Conservation (phyloP, 306 rosid species). For the Quercus wislizeni region DNA sequence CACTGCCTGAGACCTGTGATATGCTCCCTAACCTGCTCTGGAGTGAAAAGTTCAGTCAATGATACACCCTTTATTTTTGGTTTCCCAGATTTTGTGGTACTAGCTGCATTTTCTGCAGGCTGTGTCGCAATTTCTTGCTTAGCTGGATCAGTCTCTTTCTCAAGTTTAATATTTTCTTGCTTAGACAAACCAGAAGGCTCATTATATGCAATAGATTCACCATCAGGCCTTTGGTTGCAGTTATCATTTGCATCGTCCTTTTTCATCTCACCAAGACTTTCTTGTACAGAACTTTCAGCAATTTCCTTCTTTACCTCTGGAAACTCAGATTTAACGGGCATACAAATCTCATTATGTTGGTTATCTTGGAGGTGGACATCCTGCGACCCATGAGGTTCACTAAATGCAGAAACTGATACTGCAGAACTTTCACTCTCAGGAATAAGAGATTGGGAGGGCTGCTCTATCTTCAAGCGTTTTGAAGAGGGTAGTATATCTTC, state of each 20-base stretch:
- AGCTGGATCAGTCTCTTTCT: conserved; percentile 61
- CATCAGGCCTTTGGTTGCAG: conserved; percentile 37
- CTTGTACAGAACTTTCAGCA: conserved; percentile 34
- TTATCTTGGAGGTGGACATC: conserved; percentile 53
- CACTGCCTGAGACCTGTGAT: conserved; percentile 87
- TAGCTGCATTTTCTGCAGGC: conserved; percentile 52
- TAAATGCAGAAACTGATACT: conserved; percentile 41
- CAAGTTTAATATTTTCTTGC: conserved; percentile 60
- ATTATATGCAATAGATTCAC: conserved; percentile 38
- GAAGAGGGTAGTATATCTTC: conserved; percentile 72
- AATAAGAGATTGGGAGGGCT: conserved; percentile 47
- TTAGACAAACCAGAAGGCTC: conserved; percentile 52
- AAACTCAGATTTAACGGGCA: conserved; percentile 57
- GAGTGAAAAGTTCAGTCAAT: conserved; percentile 84
- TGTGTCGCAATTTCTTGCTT: conserved; percentile 55
- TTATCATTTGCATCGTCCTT: conserved; percentile 42
- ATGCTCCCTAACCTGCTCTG: conserved; percentile 90
- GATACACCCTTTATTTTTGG: conserved; percentile 96
- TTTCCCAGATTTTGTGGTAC: conserved; percentile 93
- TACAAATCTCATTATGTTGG: conserved; percentile 38
- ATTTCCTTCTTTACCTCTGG: conserved; percentile 63
- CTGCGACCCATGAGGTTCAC: conserved; percentile 44
- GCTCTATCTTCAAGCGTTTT: conserved; percentile 86
- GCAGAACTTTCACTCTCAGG: conserved; percentile 54
- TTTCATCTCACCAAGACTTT: conserved; percentile 49